Evolutionary conservation across 2,329 filamentous ascomycete species (phyloP).

Genomic region (Monilinia fructicola): DNA sequence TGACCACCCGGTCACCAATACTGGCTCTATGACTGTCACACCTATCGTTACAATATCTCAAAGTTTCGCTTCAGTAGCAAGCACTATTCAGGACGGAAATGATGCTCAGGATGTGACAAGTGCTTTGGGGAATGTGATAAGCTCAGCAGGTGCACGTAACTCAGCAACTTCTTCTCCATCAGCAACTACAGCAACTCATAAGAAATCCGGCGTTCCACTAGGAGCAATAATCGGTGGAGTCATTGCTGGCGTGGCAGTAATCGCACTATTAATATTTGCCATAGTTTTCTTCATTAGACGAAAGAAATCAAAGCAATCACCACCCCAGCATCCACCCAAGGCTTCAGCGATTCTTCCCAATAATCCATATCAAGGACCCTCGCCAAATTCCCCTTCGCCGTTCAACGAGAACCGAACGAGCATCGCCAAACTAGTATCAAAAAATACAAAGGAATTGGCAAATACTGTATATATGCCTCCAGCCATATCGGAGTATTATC

Average conservation of each 20-base stretch:
- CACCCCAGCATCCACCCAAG: neutral
- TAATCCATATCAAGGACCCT: neutral
- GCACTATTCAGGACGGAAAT: neutral
- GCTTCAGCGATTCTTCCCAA: neutral
- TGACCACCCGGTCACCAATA: neutral
- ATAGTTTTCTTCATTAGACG: slow-evolving; percentile 8
- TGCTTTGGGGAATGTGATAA: neutral
- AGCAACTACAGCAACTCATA: neutral
- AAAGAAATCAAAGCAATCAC: neutral
- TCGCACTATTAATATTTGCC: neutral
- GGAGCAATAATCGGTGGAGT: slow-evolving; percentile 12
- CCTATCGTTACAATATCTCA: slow-evolving; percentile 1
- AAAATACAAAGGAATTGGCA: neutral
- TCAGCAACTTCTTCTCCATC: slow-evolving; percentile 2
- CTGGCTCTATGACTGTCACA: neutral
- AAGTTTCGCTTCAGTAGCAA: neutral
- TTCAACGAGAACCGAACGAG: neutral
- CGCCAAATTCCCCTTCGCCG: neutral
- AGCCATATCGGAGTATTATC: neutral
- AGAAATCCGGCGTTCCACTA: slow-evolving; percentile 7
- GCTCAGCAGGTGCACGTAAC: neutral
- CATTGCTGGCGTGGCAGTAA: slow-evolving; percentile 2
- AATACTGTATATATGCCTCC: slow-evolving; percentile 7
- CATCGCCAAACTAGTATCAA: neutral
- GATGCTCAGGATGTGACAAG: neutral